Evolutionary conservation across 805 yeast species (phyloP), one percentile per base, ranked within the genome.

Genomic region (Hermanozyma aechmeae): DNA sequence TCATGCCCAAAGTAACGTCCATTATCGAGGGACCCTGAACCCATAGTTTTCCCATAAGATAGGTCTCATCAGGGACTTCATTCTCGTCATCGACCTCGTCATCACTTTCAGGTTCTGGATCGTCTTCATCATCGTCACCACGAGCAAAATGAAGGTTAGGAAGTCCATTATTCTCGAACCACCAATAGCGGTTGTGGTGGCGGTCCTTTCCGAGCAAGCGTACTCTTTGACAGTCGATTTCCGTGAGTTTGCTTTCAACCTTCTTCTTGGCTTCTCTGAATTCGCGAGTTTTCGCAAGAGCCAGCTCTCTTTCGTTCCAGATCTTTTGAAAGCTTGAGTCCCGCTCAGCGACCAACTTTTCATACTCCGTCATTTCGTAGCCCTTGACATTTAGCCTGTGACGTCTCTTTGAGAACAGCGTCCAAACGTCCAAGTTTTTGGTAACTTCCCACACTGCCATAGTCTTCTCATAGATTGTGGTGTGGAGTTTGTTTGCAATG

Each of bases 161-260:
- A 27, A 85, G 61, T 0, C 97, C 98, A 46, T 80, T 79, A 38
- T 68, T 66, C 46, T 89, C 97, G 48, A 86, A 76, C 95, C 95
- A 92, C 94, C 95, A 92, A 51, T 89, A 92, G 39, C 87, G 65
- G 57, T 92, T 92, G 51, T 65, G 86, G 34, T 73, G 71, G 28
- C 95, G 61, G 52, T 92, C 98, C 34, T 76, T 68, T 2, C 98
- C 98, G 16, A 92, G 58, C 17, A 73, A 64, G 31, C 71, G 71
- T 27, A 86, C 66, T 33, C 97, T 58, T 48, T 85, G 95, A 35
- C 79, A 66, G 45, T 87, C 95, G 27, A 74, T 57, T 41, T 78
- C 85, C 26, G 68, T 67, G 15, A 92, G 58, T 33, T 72, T 63
- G 35, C 61, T 66, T 42, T 83, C 95, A 12, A 76, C 54, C 21